Conservation (phyloP, 306 rosid species). For the Astragalus glycyphyllos region DNA sequence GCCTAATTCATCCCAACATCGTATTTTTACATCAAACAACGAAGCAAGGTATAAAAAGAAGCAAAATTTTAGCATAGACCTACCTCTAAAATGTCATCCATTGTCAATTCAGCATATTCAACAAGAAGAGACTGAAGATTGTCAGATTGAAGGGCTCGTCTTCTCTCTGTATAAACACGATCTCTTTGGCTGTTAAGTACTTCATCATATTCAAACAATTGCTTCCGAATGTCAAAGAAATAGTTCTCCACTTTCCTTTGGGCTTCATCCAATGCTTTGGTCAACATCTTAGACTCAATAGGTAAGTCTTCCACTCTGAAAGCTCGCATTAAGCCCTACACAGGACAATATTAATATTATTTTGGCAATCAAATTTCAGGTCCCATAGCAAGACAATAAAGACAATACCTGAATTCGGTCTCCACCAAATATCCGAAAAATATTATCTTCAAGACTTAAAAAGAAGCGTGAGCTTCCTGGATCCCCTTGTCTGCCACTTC, state of each 20-base stretch:
- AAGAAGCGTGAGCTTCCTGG: constrained; percentile 98
- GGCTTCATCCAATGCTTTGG: constrained; percentile 99
- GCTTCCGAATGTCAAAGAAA: constrained; percentile 95
- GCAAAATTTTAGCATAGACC: constrained; percentile 17
- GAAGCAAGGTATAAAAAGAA: constrained; percentile 15
- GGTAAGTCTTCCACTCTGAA: constrained; percentile 98
- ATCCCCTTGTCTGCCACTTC: constrained; percentile 97
- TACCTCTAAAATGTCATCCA: constrained; percentile 94
- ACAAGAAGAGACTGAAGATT: constrained; percentile 80
- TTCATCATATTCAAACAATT: constrained; percentile 92
- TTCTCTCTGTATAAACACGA: constrained; percentile 91
- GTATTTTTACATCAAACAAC: constrained; percentile 19
- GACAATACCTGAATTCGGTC: constrained; percentile 86
- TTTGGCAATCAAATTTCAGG: constrained; percentile 25
- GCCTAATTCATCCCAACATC: constrained; percentile 63
- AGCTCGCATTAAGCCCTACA: constrained; percentile 94
- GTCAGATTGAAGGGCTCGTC: constrained; percentile 90
- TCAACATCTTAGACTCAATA: constrained; percentile 95
- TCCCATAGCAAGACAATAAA: constrained; percentile 39
- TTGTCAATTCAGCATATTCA: constrained; percentile 96
- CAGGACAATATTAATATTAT: constrained; percentile 37
- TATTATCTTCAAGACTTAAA: constrained; percentile 96
- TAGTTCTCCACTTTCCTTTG: constrained; percentile 97
- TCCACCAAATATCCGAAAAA: constrained; percentile 96
- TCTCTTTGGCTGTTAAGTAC: constrained; percentile 98